Conservation (phyloP, 257 asterid genomes). For the Solanum gandarillasii region DNA sequence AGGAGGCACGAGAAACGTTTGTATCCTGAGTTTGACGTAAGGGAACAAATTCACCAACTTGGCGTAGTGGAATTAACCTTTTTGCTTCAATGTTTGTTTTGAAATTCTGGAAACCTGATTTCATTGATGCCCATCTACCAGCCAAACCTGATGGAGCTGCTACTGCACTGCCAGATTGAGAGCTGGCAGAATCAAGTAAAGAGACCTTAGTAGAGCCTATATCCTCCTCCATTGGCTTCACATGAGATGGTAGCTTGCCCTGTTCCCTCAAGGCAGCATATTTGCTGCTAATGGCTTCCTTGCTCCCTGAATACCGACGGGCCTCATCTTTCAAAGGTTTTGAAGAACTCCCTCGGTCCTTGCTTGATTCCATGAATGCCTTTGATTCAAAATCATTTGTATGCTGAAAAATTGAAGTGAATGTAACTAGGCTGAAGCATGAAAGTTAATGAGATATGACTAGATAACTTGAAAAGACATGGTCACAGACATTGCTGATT, state of each 20-base stretch:
- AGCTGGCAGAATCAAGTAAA: constrained; percentile 41
- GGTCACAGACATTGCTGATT: background rate
- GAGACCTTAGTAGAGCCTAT: constrained; percentile 71
- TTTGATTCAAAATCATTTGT: constrained; percentile 39
- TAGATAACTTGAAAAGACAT: background rate
- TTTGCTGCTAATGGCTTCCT: constrained; percentile 78
- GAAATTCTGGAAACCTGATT: constrained; percentile 70
- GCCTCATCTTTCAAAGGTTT: constrained; percentile 40
- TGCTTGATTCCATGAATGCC: constrained; percentile 21
- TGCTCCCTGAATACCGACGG: constrained; percentile 59
- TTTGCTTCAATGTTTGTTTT: constrained; percentile 72
- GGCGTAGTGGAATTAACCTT: constrained; percentile 57
- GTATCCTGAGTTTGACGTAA: constrained; percentile 53
- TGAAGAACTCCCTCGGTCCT: constrained; percentile 69
- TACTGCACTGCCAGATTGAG: constrained; percentile 19
- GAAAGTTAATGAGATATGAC: background rate
- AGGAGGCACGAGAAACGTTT: constrained; percentile 31
- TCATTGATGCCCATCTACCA: constrained; percentile 93
- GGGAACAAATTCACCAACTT: constrained; percentile 41
- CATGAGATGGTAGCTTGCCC: constrained; percentile 29
- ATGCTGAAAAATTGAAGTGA: constrained; percentile 27
- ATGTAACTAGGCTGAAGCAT: background rate
- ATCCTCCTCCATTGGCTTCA: constrained; percentile 35
- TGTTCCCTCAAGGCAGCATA: constrained; percentile 77
- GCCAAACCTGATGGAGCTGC: constrained; percentile 49